Evolutionary conservation across 2,329 filamentous ascomycete species (phyloP).

Genomic region (Rhynchosporium secalis): DNA sequence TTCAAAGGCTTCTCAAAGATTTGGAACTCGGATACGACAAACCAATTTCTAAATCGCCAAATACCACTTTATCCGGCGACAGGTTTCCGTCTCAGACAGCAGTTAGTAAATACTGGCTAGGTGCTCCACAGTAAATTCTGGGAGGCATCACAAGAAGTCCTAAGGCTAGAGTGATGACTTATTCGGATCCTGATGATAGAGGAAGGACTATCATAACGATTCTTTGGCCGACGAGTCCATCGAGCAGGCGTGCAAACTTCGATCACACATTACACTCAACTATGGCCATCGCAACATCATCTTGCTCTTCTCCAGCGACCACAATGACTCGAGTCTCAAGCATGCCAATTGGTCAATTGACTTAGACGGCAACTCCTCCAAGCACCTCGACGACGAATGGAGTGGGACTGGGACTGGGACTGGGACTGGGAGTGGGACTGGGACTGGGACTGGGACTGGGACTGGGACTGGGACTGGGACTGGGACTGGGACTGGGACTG

Average conservation of each 20-base stretch:
- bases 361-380: no score
- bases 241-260: constrained; percentile 4
- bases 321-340: not conserved
- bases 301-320: not conserved
- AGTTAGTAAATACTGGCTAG: constrained; percentile 46
- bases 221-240: not conserved
- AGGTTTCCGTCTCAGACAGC: constrained; percentile 42
- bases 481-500: no score
- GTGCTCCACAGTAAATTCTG: constrained; percentile 41
- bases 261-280: not conserved
- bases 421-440: no score
- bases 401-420: no score
- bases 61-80: constrained; percentile 32
- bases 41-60: constrained; percentile 34
- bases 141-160: constrained; percentile 47
- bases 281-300: not conserved
- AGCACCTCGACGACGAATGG: no score
- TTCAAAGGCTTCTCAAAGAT: constrained; percentile 28
- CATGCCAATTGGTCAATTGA: not conserved
- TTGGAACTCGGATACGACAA: constrained; percentile 9
- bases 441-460: no score
- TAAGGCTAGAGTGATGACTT: constrained; percentile 30
- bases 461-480: no score
- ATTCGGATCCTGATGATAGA: constrained; percentile 6
- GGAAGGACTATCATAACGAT: not conserved